phyloP scores from a whole-genome alignment of 257 asterid genomes.

The Rauvolfia tetraphylla region DNA sequence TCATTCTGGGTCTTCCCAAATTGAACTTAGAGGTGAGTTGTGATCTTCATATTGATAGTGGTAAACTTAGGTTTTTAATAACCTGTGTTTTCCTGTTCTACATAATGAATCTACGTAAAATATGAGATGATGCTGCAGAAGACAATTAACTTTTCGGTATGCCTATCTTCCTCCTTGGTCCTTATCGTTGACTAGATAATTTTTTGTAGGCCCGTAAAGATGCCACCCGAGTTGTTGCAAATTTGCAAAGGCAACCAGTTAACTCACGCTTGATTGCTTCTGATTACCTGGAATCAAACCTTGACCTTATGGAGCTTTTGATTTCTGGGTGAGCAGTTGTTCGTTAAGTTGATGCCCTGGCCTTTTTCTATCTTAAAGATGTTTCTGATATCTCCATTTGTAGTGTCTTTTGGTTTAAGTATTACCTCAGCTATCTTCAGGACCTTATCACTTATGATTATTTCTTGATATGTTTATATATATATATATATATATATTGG shows the following conservation, averaged over 20 bases:
- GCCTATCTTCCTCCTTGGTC: neutral
- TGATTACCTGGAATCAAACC: conserved; percentile 71
- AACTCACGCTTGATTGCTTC: conserved; percentile 74
- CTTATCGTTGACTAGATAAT: conserved; percentile 13
- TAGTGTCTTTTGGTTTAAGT: neutral
- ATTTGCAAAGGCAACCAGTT: conserved; percentile 83
- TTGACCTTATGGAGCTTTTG: conserved; percentile 67
- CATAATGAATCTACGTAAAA: neutral
- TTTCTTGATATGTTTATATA: neutral
- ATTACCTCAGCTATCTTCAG: neutral
- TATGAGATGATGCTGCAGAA: neutral
- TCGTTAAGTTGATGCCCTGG: neutral
- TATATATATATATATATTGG: no score
- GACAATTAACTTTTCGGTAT: neutral
- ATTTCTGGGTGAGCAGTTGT: conserved; percentile 57
- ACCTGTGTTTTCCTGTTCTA: neutral
- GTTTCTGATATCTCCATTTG: neutral
- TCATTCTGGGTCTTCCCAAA: conserved; percentile 64
- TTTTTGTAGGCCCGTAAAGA: conserved; percentile 71
- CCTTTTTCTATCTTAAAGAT: neutral
- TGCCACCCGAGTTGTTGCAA: conserved; percentile 80
- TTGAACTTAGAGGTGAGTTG: conserved; percentile 66
- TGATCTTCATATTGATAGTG: neutral
- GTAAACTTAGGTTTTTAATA: neutral
- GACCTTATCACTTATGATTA: neutral